Conservation (phyloP, 306 rosid species). For the Castanospermum australe region DNA sequence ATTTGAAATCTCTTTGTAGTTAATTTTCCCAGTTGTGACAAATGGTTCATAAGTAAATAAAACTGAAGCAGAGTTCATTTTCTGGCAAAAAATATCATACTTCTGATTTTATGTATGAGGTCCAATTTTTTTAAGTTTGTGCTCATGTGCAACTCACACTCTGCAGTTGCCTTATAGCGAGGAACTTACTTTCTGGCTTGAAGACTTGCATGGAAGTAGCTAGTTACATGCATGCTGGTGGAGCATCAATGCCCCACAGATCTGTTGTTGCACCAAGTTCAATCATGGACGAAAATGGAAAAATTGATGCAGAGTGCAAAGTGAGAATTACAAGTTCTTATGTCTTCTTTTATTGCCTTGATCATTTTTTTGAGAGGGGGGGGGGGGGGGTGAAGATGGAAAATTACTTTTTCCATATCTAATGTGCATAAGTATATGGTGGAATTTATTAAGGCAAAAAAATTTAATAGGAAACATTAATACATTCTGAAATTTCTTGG, state of each 20-base stretch:
- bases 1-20: background rate
- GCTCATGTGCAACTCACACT: constrained; percentile 20
- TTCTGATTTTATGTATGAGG: background rate
- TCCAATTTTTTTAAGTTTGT: background rate
- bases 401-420: background rate
- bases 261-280: constrained; percentile 42
- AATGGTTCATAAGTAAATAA: background rate
- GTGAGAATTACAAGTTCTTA: constrained; percentile 39
- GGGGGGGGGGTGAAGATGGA: background rate
- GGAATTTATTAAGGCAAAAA: background rate
- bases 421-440: background rate
- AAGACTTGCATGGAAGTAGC: constrained; percentile 84
- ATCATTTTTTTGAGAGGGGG: background rate
- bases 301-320: constrained; percentile 36
- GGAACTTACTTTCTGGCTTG: constrained; percentile 80
- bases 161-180: constrained; percentile 84
- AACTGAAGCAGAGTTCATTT: background rate
- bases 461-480: background rate
- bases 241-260: constrained; percentile 42
- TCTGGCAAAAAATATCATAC: background rate
- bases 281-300: constrained; percentile 43
- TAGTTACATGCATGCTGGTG: constrained; percentile 61
- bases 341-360: background rate
- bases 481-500: background rate
- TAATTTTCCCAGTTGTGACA: background rate